Evolutionary conservation across 1,139 yeast genomes (phyloP).

Genomic region (Kodamaea anthophila): DNA sequence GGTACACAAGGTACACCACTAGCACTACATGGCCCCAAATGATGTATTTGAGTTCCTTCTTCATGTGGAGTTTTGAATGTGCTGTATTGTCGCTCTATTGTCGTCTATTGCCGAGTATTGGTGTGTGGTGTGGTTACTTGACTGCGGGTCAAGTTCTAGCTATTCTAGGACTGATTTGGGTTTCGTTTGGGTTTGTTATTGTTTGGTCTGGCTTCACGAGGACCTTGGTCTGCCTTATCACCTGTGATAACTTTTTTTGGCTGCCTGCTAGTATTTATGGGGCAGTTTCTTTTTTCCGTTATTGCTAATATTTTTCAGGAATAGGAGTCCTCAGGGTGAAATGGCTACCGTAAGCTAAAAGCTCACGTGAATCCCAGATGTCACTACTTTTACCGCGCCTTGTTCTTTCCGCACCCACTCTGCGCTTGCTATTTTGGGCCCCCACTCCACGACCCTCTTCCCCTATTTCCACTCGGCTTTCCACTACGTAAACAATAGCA

Average conservation of each 20-base stretch:
- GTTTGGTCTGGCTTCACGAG: background rate
- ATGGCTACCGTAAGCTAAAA: too few species aligned
- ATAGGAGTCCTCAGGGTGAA: constrained; percentile 1
- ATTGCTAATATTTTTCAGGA: constrained; percentile 1
- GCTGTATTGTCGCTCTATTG: background rate
- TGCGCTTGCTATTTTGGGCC: too few species aligned
- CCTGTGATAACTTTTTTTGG: constrained; percentile 1
- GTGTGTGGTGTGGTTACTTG: background rate
- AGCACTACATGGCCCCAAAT: constrained; percentile 52
- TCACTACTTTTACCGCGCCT: background rate
- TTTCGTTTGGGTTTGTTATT: background rate
- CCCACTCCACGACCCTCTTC: too few species aligned
- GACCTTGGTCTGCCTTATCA: background rate
- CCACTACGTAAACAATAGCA: too few species aligned
- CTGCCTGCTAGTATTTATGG: constrained; percentile 4
- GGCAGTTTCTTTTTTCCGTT: constrained; percentile 1
- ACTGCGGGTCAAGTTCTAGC: background rate
- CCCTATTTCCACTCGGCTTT: background rate
- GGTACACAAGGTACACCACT: constrained; percentile 51
- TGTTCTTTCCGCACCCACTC: background rate
- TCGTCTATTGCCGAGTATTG: background rate
- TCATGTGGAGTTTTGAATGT: too few species aligned
- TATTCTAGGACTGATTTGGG: background rate
- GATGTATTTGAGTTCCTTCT: constrained; percentile 56
- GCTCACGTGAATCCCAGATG: too few species aligned